A percentile compares a stretch with the other conserved stretches of the same genome.
Evolutionary conservation across 805 yeast genomes (phyloP).

Genomic region (Metschnikowia matae): DNA sequence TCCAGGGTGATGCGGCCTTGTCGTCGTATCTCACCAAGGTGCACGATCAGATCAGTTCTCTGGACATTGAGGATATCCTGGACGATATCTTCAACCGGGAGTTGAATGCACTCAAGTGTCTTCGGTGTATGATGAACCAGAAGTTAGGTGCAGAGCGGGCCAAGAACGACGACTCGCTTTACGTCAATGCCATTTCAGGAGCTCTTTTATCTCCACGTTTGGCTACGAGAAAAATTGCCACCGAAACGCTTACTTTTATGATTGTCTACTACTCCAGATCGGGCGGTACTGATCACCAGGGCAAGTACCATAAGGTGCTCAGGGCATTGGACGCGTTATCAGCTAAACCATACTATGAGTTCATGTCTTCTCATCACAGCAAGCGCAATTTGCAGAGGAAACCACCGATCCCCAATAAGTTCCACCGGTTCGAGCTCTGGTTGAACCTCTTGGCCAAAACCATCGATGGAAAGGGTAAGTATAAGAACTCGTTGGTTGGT

Average conservation of each 20-base stretch:
- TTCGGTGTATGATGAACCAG: slow-evolving; percentile 68
- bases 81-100: slow-evolving; percentile 65
- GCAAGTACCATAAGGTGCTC: slow-evolving; percentile 54
- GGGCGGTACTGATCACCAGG: slow-evolving; percentile 27
- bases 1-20: slow-evolving; percentile 78
- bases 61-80: slow-evolving; percentile 31
- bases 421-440: slow-evolving; percentile 68
- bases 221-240: slow-evolving; percentile 71
- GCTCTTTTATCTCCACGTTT: slow-evolving; percentile 73
- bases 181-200: slow-evolving; percentile 60
- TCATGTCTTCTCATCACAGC: slow-evolving; percentile 16
- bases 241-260: slow-evolving; percentile 62
- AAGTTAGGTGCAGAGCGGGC: slow-evolving; percentile 59
- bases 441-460: slow-evolving; percentile 59
- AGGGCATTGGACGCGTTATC: slow-evolving; percentile 47
- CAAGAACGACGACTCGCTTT: slow-evolving; percentile 37
- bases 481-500: slow-evolving; percentile 85
- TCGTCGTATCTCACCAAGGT: slow-evolving; percentile 52
- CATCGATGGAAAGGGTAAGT: slow-evolving; percentile 78
- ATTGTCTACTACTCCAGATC: slow-evolving; percentile 34
- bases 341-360: slow-evolving; percentile 35
- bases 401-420: slow-evolving; percentile 32
- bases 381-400: slow-evolving; percentile 31
- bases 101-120: slow-evolving; percentile 68
- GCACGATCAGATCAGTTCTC: slow-evolving; percentile 41